A percentile compares a stretch with the other conserved stretches of the same genome.
Conservation (phyloP, 192 early-diverging fungal genomes). For the Cladochytrium replicatum region DNA sequence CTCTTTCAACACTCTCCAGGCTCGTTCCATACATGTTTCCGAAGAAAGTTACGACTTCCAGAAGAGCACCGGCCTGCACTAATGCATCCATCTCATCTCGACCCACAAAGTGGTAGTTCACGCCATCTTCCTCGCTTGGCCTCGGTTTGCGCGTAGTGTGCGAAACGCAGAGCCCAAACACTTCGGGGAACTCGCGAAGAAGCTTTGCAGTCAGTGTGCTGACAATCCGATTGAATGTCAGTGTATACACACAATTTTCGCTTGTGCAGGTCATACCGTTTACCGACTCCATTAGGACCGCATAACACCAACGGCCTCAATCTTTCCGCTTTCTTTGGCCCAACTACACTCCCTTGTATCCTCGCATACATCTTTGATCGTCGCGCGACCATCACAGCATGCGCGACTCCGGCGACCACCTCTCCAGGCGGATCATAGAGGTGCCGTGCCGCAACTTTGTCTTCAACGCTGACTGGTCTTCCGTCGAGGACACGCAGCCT, state of each 20-base stretch:
- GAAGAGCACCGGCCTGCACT: slow-evolving; percentile 33
- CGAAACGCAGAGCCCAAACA: slow-evolving; percentile 35
- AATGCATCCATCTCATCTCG: slow-evolving; percentile 29
- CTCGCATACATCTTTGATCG: slow-evolving; percentile 25
- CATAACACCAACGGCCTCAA: slow-evolving; percentile 41
- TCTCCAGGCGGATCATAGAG: slow-evolving; percentile 30
- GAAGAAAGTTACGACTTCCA: slow-evolving; percentile 41
- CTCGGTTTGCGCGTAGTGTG: slow-evolving; percentile 51
- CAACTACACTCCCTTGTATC: no score
- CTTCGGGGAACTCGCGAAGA: slow-evolving; percentile 27
- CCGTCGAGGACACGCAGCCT: slow-evolving; percentile 31
- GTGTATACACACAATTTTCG: slow-evolving; percentile 5
- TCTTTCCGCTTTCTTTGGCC: slow-evolving; percentile 20
- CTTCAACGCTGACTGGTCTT: slow-evolving; percentile 32
- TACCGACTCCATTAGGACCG: slow-evolving; percentile 45
- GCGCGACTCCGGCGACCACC: slow-evolving; percentile 37
- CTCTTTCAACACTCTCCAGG: slow-evolving; percentile 33
- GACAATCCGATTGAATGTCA: background rate
- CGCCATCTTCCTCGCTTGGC: slow-evolving; percentile 40
- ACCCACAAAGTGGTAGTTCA: slow-evolving; percentile 43
- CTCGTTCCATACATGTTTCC: slow-evolving; percentile 48
- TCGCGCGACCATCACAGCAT: slow-evolving; percentile 26
- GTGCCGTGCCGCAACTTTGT: slow-evolving; percentile 45
- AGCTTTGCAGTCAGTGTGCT: slow-evolving; percentile 33
- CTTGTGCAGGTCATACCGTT: slow-evolving; percentile 20